Percentiles rank a stretch among this genome's conserved stretches.
phyloP scores from a whole-genome alignment of 495 filamentous ascomycete genomes.

The Penicillium psychrofluorescens region DNA sequence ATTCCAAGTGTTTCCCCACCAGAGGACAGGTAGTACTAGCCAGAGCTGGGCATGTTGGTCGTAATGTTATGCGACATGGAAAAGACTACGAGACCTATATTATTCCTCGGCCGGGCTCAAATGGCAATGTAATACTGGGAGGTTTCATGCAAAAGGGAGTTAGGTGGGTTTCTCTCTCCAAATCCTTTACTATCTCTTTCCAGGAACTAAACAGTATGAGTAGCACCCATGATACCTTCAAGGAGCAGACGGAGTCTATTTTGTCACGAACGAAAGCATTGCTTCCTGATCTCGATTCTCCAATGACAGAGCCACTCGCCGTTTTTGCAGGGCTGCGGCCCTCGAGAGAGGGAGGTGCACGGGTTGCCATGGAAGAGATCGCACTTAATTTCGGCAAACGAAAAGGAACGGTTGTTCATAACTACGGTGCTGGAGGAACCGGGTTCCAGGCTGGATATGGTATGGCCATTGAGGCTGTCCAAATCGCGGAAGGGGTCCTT shows the following conservation, averaged over 20 bases:
- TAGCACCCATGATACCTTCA: constrained; percentile 1
- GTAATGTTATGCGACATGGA: constrained; percentile 27
- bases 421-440: constrained; percentile 29
- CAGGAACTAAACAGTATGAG: background rate
- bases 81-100: constrained; percentile 27
- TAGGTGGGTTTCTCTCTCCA: background rate
- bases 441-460: constrained; percentile 20
- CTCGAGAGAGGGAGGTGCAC: constrained; percentile 20
- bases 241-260: constrained; percentile 21
- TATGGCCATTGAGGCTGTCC: constrained; percentile 11
- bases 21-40: constrained; percentile 34
- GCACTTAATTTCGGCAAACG: background rate
- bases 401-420: constrained; percentile 11
- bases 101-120: constrained; percentile 23
- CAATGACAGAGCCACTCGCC: constrained; percentile 12
- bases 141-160: constrained; percentile 23
- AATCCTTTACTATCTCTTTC: too few relatives aligned
- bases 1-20: constrained; percentile 22
- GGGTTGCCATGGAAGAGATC: constrained; percentile 15
- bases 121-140: constrained; percentile 22
- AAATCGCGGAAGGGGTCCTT: background rate
- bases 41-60: constrained; percentile 19
- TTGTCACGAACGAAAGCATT: constrained; percentile 15
- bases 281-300: constrained; percentile 7
- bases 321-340: constrained; percentile 20